Evolutionary conservation across 306 rosid species (phyloP).

Genomic region (Arachis hypogaea): DNA sequence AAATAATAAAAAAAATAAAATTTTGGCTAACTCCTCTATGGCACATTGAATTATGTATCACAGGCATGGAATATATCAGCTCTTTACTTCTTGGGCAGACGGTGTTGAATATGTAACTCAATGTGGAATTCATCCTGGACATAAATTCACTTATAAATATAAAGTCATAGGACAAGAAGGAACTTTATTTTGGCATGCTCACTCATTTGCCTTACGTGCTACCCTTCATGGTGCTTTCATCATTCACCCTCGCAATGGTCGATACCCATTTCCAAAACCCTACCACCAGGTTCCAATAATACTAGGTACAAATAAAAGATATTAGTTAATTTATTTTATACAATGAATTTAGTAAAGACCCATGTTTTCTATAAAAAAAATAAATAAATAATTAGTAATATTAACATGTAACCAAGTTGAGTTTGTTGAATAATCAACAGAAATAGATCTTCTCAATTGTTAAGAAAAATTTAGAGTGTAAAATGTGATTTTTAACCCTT

Average conservation of each 20-base stretch:
- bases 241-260: constrained; percentile 43
- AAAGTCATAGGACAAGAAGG: constrained; percentile 63
- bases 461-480: no score
- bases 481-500: no score
- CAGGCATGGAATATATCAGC: constrained; percentile 67
- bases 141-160: constrained; percentile 50
- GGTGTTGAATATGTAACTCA: constrained; percentile 63
- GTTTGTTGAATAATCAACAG: no score
- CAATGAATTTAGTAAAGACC: no score
- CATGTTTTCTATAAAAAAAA: no score
- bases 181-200: constrained; percentile 83
- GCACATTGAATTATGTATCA: background rate
- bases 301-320: constrained; percentile 39
- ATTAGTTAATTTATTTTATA: no score
- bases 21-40: no score
- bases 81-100: constrained; percentile 62
- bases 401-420: no score
- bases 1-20: no score
- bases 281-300: constrained; percentile 50
- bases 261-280: constrained; percentile 48
- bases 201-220: constrained; percentile 55
- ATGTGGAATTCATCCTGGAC: constrained; percentile 49
- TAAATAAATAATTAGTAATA: no score
- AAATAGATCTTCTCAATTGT: no score
- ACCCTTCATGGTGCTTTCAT: constrained; percentile 65